Base-by-base conservation (phyloP, 1,139 yeast genomes). In the Taphrina pruni region DNA sequence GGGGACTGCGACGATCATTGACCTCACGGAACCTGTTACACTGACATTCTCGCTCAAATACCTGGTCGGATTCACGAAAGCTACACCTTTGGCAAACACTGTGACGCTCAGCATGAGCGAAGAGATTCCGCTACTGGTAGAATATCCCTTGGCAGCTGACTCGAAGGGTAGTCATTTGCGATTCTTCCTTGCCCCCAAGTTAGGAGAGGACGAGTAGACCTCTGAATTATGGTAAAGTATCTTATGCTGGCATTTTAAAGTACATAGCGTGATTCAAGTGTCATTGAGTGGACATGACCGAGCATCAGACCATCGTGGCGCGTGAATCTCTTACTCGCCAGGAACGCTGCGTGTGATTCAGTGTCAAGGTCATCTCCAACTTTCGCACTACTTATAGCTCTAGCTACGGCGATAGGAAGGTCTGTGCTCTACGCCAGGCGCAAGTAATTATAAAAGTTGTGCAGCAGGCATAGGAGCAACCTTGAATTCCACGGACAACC, bases 101-200 rank as follows among this genome's bases (percentile, higher is more conserved):
- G 93, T 94, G 73, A 88, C 95, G 65, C 85, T 94, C 74, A 89
- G 90, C 80, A 85, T 94, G 78, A 90, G 97, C 51, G 94, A 90
- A 76, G 92, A 90, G 78, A 87, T 96, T 26, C 99, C 99, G 43
- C 96, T 97, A 57, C 84, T 92, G 78, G 91, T 94, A 77, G 98
- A 93, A 81, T 94, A 89, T 82, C 89, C 89, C 80, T 84, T 94
- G 78, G 67, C 61, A 2, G 39, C 60, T 11, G 67, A 46, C 35
- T 64, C 67, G 36, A 90, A 93, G 73, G 90, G 95, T 78, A 99
- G 99, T 66, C 90, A 90, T 81, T 84, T 94, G 79, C 88, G 97
- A 79, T 94, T 90, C 85, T 94, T 90, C 85, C 85, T 94, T 80
- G 99, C 99, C 75, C 99, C 99, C 71, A 94, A 94, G 84, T 91